Evolutionary conservation across 2,329 filamentous ascomycete genomes (phyloP).

Genomic region (Fusarium albidum): DNA sequence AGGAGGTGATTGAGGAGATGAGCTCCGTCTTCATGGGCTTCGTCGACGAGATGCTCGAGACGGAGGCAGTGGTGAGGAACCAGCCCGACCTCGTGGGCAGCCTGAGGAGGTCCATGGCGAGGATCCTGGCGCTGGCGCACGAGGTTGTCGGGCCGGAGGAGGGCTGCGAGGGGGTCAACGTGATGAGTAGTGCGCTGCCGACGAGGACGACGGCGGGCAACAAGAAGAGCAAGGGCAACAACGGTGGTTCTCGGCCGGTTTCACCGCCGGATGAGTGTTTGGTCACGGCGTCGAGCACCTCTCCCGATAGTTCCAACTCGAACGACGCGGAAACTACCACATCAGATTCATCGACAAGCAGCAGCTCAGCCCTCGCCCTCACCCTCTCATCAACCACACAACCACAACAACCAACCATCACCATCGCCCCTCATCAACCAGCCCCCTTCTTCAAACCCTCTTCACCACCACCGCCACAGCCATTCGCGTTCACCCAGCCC

Average conservation of each 20-base stretch:
- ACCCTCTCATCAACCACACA: not conserved
- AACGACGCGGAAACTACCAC: conserved; percentile 2
- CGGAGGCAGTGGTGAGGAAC: conserved; percentile 30
- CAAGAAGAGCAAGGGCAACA: not conserved
- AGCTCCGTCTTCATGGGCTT: conserved; percentile 40
- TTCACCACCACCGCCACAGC: not conserved
- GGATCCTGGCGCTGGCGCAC: conserved; percentile 34
- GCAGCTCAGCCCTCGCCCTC: conserved; percentile 7
- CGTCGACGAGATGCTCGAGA: conserved; percentile 41
- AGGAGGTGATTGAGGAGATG: conserved; percentile 42
- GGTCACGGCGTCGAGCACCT: not conserved
- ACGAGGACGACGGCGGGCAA: not conserved
- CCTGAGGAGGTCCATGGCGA: conserved; percentile 31
- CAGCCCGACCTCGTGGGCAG: conserved; percentile 31
- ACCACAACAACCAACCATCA: conserved; percentile 8
- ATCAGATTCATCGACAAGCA: conserved; percentile 9
- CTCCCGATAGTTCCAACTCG: conserved; percentile 2
- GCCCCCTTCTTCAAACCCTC: conserved; percentile 9
- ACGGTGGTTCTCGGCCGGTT: not conserved
- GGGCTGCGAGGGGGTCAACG: conserved; percentile 14
- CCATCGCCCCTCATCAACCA: conserved; percentile 8
- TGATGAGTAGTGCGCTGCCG: conserved; percentile 21
- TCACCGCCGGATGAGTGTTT: not conserved
- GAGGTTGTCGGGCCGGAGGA: conserved; percentile 40
- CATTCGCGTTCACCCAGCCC: conserved; percentile 4